Evolutionary conservation across 225 moss, liverwort and hornwort species (phyloP).

Genomic region (Bryoerythrophyllum caledonicum): DNA sequence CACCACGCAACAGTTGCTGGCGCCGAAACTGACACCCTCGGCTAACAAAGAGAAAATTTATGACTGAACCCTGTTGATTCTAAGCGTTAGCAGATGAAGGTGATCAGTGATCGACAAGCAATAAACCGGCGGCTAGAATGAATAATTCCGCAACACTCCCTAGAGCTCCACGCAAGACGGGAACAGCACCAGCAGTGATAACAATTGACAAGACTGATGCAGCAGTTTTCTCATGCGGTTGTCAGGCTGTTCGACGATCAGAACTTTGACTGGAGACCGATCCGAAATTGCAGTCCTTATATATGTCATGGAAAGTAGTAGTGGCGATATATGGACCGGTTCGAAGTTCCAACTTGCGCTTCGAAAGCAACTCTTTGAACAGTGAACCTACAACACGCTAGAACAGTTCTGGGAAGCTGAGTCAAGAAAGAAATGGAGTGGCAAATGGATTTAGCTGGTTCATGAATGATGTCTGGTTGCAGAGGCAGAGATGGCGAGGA

Average conservation of each 20-base stretch:
- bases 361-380: not conserved
- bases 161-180: not conserved
- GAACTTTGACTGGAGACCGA: not conserved
- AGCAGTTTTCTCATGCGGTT: not conserved
- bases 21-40: not conserved
- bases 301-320: not conserved
- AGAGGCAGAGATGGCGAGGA: not conserved
- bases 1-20: not conserved
- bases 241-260: not conserved
- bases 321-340: not conserved
- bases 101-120: not conserved
- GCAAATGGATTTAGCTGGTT: not conserved
- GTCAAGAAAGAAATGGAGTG: not conserved
- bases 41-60: not conserved
- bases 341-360: not conserved
- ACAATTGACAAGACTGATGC: not conserved
- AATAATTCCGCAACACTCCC: not conserved
- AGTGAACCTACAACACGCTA: not conserved
- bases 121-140: not conserved
- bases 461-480: not conserved
- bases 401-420: too few relatives aligned
- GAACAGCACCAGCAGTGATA: not conserved
- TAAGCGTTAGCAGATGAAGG: not conserved
- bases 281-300: not conserved
- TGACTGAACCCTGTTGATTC: not conserved